phyloP scores from a whole-genome alignment of 225 moss, liverwort and hornwort genomes.

The Anthoceros angustus region DNA sequence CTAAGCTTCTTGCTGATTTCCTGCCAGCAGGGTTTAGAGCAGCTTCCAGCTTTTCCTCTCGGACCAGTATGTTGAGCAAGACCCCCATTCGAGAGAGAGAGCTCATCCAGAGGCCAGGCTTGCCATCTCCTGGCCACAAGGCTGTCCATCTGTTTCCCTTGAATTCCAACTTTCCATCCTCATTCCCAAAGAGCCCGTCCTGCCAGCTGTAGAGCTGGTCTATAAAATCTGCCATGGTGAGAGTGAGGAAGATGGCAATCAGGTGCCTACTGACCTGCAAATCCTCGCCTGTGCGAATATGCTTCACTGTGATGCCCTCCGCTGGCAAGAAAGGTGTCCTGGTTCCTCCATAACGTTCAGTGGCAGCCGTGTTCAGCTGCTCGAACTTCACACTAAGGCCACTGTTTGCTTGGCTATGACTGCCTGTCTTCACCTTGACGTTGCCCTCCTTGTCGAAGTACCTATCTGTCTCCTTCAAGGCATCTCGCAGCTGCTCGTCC shows the following conservation, averaged over 20 bases:
- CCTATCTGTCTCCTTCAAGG: background rate
- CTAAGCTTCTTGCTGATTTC: constrained; percentile 19
- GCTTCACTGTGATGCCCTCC: constrained; percentile 53
- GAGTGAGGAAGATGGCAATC: constrained; percentile 51
- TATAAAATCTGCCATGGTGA: constrained; percentile 68
- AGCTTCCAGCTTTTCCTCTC: constrained; percentile 39
- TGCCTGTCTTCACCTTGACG: background rate
- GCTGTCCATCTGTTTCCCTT: constrained; percentile 23
- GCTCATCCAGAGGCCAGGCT: constrained; percentile 49
- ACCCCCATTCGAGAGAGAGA: constrained; percentile 46
- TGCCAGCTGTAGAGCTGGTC: constrained; percentile 77
- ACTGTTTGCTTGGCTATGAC: too few species aligned
- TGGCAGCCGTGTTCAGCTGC: background rate
- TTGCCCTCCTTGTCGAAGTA: constrained; percentile 4
- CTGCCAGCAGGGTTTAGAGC: constrained; percentile 7
- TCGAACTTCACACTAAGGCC: background rate
- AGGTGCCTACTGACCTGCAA: constrained; percentile 48
- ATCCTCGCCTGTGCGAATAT: constrained; percentile 74
- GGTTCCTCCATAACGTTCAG: background rate
- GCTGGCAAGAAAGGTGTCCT: constrained; percentile 24
- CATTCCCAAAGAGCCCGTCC: constrained; percentile 51
- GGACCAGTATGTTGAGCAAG: constrained; percentile 41
- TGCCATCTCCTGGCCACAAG: constrained; percentile 80
- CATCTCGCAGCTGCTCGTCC: constrained; percentile 23
- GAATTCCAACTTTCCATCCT: constrained; percentile 35